Base-by-base conservation (phyloP, 768 basidiomycete genomes). In the Pleurotus citrinopileatus region DNA sequence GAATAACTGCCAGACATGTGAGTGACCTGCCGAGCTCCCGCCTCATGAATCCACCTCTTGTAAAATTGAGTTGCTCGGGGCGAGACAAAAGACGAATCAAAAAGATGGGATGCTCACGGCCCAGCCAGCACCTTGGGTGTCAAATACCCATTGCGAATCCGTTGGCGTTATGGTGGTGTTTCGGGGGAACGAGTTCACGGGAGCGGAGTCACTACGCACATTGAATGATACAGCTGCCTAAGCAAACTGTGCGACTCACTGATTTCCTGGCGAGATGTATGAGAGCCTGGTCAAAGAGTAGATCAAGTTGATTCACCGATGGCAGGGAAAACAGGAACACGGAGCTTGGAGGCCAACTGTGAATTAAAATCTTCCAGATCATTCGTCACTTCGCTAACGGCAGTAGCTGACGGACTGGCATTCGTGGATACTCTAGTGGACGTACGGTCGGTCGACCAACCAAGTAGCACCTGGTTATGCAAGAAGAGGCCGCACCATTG, bases 141-240 rank as follows among this genome's bases (percentile, higher is more conserved):
- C 64, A 36, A 70, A 75, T 0, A 72, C 69, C 63, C 67, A 76
- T 50, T 73, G 70, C 3, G 66, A 60, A 43, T 59, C 55, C 27
- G 59, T 55, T 8, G 56, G 43, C 7, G 62, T 60, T 2, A 55
- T 26, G 20, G 65, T 70, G 9, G 66, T 69, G 26, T 58, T 63
- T 3, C 72, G 68, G 4, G 74, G 68, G 61, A 76, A 76, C 19
- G 62, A 60, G 60, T 76, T 76, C 42, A 73, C 73, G 23, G 74
- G 74, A 1, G 68, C 65, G 17, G 70, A 60, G 54, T 76, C 74
- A 58, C 73, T 74, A 55, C 1, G n/a, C n/a, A n/a, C 15, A 32
- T 15, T 57, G 25, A 25, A n/a, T 15, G 34, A n/a, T 28, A 29
- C 15, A n/a, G 32, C 15, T 5, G 10, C 23, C 4, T 20, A n/a